Evolutionary conservation across 2,329 filamentous ascomycete genomes (phyloP).

Genomic region (Claviceps sp.): DNA sequence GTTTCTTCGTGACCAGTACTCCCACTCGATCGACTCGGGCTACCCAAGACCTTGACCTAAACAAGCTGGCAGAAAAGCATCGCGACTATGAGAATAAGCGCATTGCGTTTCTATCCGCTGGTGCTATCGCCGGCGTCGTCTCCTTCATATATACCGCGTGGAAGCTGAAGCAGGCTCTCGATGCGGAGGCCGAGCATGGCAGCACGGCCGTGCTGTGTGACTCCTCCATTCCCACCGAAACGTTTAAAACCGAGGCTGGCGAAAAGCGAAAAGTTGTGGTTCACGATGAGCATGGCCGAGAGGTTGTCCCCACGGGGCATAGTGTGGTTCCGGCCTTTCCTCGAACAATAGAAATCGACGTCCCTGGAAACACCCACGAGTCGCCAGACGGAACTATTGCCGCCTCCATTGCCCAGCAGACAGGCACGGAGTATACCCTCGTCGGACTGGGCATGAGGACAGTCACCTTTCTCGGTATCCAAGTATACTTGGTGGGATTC

Average conservation of each 20-base stretch:
- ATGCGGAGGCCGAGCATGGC: conserved; percentile 15
- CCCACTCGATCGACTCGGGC: conserved; percentile 16
- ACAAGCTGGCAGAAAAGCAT: conserved; percentile 30
- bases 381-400: conserved; percentile 14
- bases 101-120: conserved; percentile 37
- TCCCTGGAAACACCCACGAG: conserved; percentile 12
- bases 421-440: conserved; percentile 64
- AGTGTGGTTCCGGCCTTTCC: conserved; percentile 70
- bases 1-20: conserved; percentile 15
- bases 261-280: conserved; percentile 44
- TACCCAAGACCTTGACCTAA: conserved; percentile 36
- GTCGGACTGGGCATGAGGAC: conserved; percentile 78
- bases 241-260: conserved; percentile 34
- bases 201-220: conserved; percentile 29
- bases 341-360: conserved; percentile 50
- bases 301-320: conserved; percentile 71
- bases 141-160: conserved; percentile 37
- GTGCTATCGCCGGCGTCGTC: conserved; percentile 34
- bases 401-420: conserved; percentile 23
- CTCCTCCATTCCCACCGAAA: conserved; percentile 25
- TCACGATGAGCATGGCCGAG: conserved; percentile 54
- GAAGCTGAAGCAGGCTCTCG: conserved; percentile 33
- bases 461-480: conserved; percentile 77
- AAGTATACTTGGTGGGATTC: conserved; percentile 89
- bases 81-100: conserved; percentile 37